Evolutionary conservation across 805 yeast genomes (phyloP).

Genomic region (Yarrowia alimentaria): DNA sequence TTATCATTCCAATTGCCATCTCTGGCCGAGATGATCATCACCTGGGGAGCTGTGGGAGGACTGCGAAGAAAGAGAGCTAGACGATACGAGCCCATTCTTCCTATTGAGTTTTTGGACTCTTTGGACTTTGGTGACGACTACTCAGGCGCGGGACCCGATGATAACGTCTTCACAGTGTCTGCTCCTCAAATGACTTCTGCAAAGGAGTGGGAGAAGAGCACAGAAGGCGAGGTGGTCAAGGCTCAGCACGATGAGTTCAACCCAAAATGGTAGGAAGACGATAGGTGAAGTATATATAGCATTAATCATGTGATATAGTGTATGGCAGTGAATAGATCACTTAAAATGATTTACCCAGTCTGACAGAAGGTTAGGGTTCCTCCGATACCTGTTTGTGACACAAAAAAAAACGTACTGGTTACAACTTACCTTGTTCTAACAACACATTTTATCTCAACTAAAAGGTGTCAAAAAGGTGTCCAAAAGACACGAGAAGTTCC

Average conservation of each 20-base stretch:
- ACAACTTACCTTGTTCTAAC: too few species aligned
- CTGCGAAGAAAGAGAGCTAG: constrained; percentile 52
- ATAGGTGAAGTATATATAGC: too few species aligned
- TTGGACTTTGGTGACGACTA: constrained; percentile 18
- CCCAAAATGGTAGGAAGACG: constrained; percentile 14
- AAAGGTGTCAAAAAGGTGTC: too few species aligned
- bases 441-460: too few species aligned
- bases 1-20: constrained; percentile 66
- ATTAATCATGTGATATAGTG: too few species aligned
- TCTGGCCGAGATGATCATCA: constrained; percentile 64
- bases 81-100: constrained; percentile 68
- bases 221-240: constrained; percentile 18
- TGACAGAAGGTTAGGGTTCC: too few species aligned
- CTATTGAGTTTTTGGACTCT: constrained; percentile 61
- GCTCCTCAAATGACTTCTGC: constrained; percentile 20
- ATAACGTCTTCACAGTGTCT: constrained; percentile 2
- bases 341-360: too few species aligned
- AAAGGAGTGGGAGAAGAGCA: constrained; percentile 12
- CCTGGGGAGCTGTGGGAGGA: constrained; percentile 74
- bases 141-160: not conserved
- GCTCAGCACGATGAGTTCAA: constrained; percentile 22
- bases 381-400: too few species aligned
- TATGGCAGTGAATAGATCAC: too few species aligned
- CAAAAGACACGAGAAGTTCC: too few species aligned
- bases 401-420: too few species aligned